These are phyloP conservation scores for Leccinum longicurvipes DNA, from an alignment of 768 basidiomycete species.

Conservation along the genomic window DNA sequence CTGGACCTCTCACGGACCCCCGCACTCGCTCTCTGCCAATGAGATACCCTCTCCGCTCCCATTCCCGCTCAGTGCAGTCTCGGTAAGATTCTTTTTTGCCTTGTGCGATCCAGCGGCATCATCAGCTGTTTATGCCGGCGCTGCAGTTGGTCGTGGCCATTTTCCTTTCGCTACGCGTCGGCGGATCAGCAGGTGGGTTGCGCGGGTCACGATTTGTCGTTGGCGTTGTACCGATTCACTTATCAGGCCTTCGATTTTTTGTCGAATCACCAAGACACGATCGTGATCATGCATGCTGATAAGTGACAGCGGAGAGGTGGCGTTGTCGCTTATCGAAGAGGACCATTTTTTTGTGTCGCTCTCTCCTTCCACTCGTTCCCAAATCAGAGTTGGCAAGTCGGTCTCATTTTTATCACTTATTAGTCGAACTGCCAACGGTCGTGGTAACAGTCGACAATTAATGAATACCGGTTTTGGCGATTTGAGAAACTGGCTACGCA, in stretches of 20 bases:
- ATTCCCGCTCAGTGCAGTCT: conserved; percentile 60
- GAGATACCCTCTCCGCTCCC: conserved; percentile 87
- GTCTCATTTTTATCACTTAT: not conserved
- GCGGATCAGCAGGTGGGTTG: conserved; percentile 62
- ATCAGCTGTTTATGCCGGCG: conserved; percentile 85
- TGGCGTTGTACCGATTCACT: not conserved
- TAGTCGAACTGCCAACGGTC: not conserved
- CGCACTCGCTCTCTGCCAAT: conserved; percentile 81
- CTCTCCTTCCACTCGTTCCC: conserved; percentile 65
- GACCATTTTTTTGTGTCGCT: conserved; percentile 75
- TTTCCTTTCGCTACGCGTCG: conserved; percentile 67
- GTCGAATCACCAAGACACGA: conserved; percentile 76
- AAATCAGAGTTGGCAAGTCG: conserved; percentile 72
- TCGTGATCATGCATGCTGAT: conserved; percentile 81
- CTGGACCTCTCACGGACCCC: conserved; percentile 72
- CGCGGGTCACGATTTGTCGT: not conserved
- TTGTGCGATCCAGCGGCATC: conserved; percentile 83
- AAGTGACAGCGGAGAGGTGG: conserved; percentile 60
- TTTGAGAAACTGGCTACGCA: too few relatives aligned
- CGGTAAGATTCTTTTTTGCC: too few relatives aligned
- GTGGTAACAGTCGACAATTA: conserved; percentile 39
- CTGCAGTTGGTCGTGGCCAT: conserved; percentile 78
- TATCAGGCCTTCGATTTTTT: conserved; percentile 59
- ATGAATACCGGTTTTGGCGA: conserved; percentile 75
- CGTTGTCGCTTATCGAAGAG: conserved; percentile 70